A percentile compares a stretch with the other conserved stretches of the same genome.
These are phyloP conservation scores for Prunus fruticosa DNA, from an alignment of 306 rosid species.

Conservation along the genomic window DNA sequence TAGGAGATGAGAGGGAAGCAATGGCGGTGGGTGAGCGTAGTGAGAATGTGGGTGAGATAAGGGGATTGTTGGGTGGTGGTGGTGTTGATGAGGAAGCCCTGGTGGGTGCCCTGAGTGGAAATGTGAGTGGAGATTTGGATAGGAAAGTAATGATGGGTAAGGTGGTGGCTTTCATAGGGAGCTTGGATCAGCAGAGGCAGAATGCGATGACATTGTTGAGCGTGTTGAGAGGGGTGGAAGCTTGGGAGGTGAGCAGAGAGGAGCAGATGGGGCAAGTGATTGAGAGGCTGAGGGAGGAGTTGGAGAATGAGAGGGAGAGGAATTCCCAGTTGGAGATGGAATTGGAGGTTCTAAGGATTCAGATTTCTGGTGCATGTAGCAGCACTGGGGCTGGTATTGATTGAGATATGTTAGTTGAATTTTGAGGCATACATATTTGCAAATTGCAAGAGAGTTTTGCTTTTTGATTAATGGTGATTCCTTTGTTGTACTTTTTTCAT, in stretches of 20 bases:
- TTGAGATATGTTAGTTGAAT: neutral
- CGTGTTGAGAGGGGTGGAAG: constrained; percentile 15
- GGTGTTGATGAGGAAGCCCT: neutral
- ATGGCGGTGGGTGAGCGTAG: neutral
- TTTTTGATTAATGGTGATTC: neutral
- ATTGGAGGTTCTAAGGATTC: constrained; percentile 31
- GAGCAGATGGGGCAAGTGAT: constrained; percentile 23
- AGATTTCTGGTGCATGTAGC: neutral
- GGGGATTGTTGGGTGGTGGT: neutral
- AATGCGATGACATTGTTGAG: constrained; percentile 15
- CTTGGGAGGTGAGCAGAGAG: constrained; percentile 22
- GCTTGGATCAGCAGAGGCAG: constrained; percentile 31
- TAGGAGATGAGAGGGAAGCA: neutral
- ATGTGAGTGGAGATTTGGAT: neutral
- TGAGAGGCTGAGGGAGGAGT: constrained; percentile 28
- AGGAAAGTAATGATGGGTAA: constrained; percentile 13
- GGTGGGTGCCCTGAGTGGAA: neutral
- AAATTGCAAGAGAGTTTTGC: neutral
- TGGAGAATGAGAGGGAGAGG: constrained; percentile 36
- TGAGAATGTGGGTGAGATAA: neutral
- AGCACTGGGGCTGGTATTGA: neutral
- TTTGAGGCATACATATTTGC: neutral
- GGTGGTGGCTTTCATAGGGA: constrained; percentile 18
- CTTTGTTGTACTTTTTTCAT: neutral
- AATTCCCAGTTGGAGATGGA: constrained; percentile 32